These are phyloP conservation scores for Graphilbum sp. DNA, from an alignment of 2,329 filamentous ascomycete species.

Conservation along the genomic window DNA sequence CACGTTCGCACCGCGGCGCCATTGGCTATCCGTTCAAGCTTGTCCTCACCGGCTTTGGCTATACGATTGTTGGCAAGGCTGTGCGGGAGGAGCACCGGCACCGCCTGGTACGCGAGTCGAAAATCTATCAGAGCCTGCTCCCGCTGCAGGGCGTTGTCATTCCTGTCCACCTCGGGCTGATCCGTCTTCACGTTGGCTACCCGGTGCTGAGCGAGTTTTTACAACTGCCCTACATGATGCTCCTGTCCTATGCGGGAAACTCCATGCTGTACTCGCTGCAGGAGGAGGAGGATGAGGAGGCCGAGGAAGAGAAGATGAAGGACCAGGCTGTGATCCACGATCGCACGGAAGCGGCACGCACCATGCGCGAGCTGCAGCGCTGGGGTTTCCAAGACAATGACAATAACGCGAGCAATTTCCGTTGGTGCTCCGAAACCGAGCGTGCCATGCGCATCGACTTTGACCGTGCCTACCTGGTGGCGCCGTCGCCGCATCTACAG, in stretches of 20 bases:
- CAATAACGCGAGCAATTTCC: conserved; percentile 3
- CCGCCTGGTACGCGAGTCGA: conserved; percentile 3
- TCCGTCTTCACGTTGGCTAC: conserved; percentile 4
- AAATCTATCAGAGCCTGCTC: conserved; percentile 3
- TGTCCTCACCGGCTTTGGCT: conserved; percentile 5
- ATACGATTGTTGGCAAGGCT: conserved; percentile 6
- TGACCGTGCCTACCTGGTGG: conserved; percentile 1
- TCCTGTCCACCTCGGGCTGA: conserved; percentile 5
- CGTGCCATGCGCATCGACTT: conserved; percentile 5
- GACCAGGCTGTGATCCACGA: not conserved
- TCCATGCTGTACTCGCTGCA: conserved; percentile 1
- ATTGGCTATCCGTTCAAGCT: conserved; percentile 6
- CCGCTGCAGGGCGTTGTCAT: conserved; percentile 3
- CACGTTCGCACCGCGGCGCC: conserved; percentile 2
- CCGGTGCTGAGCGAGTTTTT: conserved; percentile 3
- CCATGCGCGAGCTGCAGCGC: not conserved
- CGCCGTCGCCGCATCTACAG: not conserved
- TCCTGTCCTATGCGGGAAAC: conserved; percentile 3
- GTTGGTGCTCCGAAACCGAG: conserved; percentile 2
- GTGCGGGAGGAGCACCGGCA: not conserved
- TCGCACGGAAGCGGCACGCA: conserved; percentile 2
- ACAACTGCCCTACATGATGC: conserved; percentile 5
- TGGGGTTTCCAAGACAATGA: conserved; percentile 4
- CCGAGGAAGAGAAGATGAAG: not conserved
- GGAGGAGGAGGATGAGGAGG: not conserved